Conservation (phyloP, 208 protist genomes). For the Trypanosoma melophagium region DNA sequence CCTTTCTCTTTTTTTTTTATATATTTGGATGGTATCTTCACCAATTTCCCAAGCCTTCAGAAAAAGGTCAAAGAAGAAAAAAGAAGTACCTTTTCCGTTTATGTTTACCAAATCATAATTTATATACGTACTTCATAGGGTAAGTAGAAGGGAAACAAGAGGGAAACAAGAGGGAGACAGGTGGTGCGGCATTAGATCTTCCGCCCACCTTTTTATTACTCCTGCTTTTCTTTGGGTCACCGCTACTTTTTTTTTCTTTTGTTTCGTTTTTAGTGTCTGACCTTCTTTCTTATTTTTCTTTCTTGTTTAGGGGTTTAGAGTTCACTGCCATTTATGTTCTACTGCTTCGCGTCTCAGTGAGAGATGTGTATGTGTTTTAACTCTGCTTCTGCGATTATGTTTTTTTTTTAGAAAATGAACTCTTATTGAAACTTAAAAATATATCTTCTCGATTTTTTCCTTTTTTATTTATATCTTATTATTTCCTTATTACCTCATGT, state of each 20-base stretch:
- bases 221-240: not conserved
- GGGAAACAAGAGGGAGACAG: not conserved
- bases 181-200: not conserved
- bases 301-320: too few species aligned
- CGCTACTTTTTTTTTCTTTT: not conserved
- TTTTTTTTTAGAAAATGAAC: too few species aligned
- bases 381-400: too few species aligned
- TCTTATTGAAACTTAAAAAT: not conserved
- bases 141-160: not conserved
- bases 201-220: constrained; percentile 13
- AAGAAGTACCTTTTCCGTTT: too few species aligned
- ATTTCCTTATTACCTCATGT: not conserved
- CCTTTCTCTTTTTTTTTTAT: constrained; percentile 8
- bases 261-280: not conserved
- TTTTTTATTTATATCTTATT: constrained; percentile 7
- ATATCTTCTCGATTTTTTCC: not conserved
- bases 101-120: too few species aligned
- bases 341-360: too few species aligned
- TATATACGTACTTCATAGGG: too few species aligned
- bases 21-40: too few species aligned
- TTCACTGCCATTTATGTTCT: too few species aligned
- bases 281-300: not conserved
- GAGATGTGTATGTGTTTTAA: too few species aligned
- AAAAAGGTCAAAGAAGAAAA: too few species aligned
- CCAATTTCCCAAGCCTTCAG: too few species aligned